These are phyloP conservation scores for sorghum (Sorghum bicolor) DNA, from an alignment of 176 grass and related monocot species.

Conservation along the genomic window DNA sequence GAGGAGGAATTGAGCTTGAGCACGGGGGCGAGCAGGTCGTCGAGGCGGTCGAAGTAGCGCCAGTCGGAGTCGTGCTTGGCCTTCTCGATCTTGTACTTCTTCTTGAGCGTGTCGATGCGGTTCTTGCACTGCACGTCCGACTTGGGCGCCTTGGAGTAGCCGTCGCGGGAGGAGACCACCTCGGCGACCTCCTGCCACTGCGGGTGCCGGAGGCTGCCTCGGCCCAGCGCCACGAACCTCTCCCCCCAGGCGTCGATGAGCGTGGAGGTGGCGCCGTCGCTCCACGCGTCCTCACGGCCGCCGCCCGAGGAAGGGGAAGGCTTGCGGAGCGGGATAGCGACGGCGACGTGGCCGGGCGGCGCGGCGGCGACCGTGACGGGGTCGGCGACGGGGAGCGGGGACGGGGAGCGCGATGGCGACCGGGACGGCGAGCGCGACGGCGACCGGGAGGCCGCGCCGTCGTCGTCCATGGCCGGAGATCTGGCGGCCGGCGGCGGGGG, in stretches of 20 bases:
- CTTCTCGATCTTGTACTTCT: conserved; percentile 95
- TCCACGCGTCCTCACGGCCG: conserved; percentile 88
- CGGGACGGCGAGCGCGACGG: conserved; percentile 37
- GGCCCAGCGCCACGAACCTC: conserved; percentile 80
- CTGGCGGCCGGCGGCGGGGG: conserved; percentile 24
- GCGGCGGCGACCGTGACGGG: conserved; percentile 46
- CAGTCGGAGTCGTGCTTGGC: conserved; percentile 53
- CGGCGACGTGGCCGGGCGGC: conserved; percentile 57
- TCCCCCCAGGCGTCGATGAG: conserved; percentile 99
- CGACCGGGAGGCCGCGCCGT: conserved; percentile 42
- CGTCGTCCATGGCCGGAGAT: conserved; percentile 40
- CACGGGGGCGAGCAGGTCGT: conserved; percentile 65
- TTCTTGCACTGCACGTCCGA: conserved; percentile 97
- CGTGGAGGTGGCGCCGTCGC: conserved; percentile 84
- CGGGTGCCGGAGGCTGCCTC: conserved; percentile 85
- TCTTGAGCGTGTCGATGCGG: conserved; percentile 96
- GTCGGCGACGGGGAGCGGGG: conserved; percentile 35
- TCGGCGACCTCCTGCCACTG: conserved; percentile 99
- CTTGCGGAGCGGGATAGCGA: conserved; percentile 74
- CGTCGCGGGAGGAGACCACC: conserved; percentile 77
- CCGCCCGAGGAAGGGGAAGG: conserved; percentile 22
- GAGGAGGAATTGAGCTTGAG: conserved; percentile 18
- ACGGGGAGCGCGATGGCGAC: conserved; percentile 22
- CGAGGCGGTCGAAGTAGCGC: conserved; percentile 78
- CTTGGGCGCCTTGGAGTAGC: conserved; percentile 68